Percentiles rank a stretch among this genome's conserved stretches.
Conservation (phyloP, 345 rosid genomes). For the Firmiana major region DNA sequence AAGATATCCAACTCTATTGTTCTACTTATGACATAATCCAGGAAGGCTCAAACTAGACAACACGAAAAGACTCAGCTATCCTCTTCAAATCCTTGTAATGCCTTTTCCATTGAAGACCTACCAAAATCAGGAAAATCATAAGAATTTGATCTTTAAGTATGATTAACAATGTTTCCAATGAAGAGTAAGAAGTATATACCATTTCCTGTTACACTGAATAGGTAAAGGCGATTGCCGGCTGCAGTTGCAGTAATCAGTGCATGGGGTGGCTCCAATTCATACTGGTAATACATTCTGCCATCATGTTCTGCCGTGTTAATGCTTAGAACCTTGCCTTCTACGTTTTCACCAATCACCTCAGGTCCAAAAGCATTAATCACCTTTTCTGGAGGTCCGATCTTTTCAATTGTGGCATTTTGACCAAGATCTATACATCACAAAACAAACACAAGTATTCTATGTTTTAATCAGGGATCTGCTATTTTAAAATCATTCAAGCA, state of each 20-base stretch:
- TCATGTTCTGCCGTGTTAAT: slow-evolving; percentile 57
- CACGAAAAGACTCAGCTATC: slow-evolving; percentile 87
- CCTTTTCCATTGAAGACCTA: slow-evolving; percentile 97
- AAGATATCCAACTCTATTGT: background rate
- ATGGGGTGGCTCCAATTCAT: slow-evolving; percentile 91
- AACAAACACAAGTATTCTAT: background rate
- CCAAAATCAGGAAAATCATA: slow-evolving; percentile 5
- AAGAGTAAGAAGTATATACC: slow-evolving; percentile 34
- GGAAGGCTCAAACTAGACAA: slow-evolving; percentile 35
- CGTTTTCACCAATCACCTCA: slow-evolving; percentile 83
- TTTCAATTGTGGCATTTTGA: slow-evolving; percentile 60
- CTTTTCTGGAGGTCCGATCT: slow-evolving; percentile 81
- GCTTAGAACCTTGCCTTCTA: slow-evolving; percentile 85
- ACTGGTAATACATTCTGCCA: slow-evolving; percentile 80
- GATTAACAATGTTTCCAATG: background rate
- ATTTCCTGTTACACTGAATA: slow-evolving; percentile 68
- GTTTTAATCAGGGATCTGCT: background rate
- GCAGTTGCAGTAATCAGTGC: slow-evolving; percentile 89
- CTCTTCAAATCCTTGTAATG: slow-evolving; percentile 80
- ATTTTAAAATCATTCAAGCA: background rate
- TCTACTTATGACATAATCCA: background rate
- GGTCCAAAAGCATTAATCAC: slow-evolving; percentile 95
- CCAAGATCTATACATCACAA: slow-evolving; percentile 51
- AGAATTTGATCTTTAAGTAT: background rate
- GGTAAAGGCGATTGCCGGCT: slow-evolving; percentile 87